These are phyloP conservation scores for Yamadazyma diddensiae DNA, from an alignment of 1,139 yeast species.

Conservation along the genomic window DNA sequence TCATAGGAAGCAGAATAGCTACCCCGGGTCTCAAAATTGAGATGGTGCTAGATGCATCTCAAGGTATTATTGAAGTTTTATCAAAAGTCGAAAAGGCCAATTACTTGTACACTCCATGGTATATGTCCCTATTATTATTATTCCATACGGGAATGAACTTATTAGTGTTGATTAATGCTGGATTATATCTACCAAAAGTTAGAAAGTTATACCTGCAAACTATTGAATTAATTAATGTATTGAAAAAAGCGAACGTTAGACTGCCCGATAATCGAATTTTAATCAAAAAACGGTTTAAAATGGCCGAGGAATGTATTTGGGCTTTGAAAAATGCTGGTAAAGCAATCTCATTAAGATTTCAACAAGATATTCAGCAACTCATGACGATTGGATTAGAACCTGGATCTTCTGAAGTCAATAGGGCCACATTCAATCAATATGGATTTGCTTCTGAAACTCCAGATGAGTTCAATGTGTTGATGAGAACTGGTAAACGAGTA, in stretches of 20 bases:
- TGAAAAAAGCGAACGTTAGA: conserved; percentile 31
- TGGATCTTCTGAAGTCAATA: conserved; percentile 55
- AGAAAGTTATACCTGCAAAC: conserved; percentile 24
- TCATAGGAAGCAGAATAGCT: conserved; percentile 30
- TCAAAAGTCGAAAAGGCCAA: conserved; percentile 33
- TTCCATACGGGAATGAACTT: conserved; percentile 47
- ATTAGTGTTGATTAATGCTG: conserved; percentile 47
- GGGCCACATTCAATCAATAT: conserved; percentile 45
- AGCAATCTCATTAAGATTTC: conserved; percentile 44
- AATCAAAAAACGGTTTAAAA: conserved; percentile 45
- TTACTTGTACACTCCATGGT: conserved; percentile 52
- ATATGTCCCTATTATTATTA: conserved; percentile 43
- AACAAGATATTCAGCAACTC: conserved; percentile 38
- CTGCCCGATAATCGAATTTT: conserved; percentile 32
- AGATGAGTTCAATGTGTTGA: conserved; percentile 18
- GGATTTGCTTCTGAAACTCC: conserved; percentile 21
- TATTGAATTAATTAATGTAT: conserved; percentile 24
- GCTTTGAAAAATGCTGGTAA: conserved; percentile 57
- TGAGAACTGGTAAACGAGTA: conserved; percentile 7
- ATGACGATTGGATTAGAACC: conserved; percentile 50
- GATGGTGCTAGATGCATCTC: conserved; percentile 35
- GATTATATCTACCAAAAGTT: conserved; percentile 24
- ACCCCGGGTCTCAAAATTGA: conserved; percentile 33
- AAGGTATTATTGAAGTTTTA: conserved; percentile 33
- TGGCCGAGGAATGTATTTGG: conserved; percentile 67